phyloP scores from a whole-genome alignment of 352 stramenopile species.

The Pythium oligandrum region DNA sequence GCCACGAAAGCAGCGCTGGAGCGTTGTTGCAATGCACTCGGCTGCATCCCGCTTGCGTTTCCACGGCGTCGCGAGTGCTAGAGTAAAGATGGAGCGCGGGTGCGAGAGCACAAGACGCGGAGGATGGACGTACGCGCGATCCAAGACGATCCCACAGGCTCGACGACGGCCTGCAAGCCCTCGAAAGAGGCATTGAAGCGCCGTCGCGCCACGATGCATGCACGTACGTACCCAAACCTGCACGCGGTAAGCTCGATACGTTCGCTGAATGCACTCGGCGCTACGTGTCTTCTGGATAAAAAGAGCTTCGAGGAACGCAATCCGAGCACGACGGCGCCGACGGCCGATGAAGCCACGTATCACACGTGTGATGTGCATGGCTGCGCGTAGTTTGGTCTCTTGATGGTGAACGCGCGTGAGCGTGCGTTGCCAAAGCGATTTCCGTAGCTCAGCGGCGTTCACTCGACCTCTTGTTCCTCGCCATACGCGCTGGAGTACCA shows the following conservation, averaged over 20 bases:
- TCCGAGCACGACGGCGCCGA: constrained; percentile 11
- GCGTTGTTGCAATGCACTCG: constrained; percentile 23
- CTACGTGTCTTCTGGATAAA: constrained; percentile 18
- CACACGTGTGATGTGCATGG: constrained; percentile 34
- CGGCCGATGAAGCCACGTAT: constrained; percentile 40
- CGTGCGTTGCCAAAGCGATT: too few species aligned
- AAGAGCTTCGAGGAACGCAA: constrained; percentile 16
- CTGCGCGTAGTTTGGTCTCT: constrained; percentile 3
- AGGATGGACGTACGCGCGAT: constrained; percentile 26
- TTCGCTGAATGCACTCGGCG: constrained; percentile 41
- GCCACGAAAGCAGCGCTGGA: constrained; percentile 43
- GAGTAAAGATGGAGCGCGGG: constrained; percentile 48
- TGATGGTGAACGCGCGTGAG: too few species aligned
- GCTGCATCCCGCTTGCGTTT: constrained; percentile 53
- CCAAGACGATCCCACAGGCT: constrained; percentile 33
- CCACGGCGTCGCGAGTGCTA: constrained; percentile 44
- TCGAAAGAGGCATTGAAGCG: constrained; percentile 54
- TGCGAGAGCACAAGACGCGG: constrained; percentile 51
- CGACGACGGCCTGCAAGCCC: constrained; percentile 34
- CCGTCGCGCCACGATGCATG: constrained; percentile 29
- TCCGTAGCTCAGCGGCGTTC: too few species aligned
- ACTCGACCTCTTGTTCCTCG: constrained; percentile 14
- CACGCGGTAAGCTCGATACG: constrained; percentile 46
- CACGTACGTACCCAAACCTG: constrained; percentile 33
- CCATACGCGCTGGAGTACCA: constrained; percentile 35